A percentile compares a stretch with the other conserved stretches of the same genome.
Evolutionary conservation across 352 stramenopile species (phyloP).

Genomic region (Pythium sukuiense): DNA sequence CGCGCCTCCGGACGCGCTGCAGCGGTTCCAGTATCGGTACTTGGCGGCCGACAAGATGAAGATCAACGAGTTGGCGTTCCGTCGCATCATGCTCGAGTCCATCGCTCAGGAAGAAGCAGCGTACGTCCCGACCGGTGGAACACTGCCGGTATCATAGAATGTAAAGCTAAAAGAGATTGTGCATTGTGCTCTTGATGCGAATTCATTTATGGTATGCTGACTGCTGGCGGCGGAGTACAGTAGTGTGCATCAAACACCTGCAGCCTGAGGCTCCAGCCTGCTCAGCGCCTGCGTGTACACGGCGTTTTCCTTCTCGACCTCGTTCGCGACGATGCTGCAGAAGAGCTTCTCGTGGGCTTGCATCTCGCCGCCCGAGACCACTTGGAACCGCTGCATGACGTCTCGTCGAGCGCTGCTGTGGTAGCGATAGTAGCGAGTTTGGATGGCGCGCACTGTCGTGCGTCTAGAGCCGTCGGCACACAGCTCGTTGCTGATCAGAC

Average conservation of each 20-base stretch:
- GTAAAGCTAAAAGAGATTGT: no score
- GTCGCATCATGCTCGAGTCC: background rate
- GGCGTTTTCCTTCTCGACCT: slow-evolving; percentile 15
- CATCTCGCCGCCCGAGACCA: background rate
- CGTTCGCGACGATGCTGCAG: slow-evolving; percentile 3
- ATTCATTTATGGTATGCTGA: background rate
- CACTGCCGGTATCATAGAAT: background rate
- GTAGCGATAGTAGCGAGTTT: slow-evolving; percentile 27
- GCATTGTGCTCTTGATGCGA: background rate
- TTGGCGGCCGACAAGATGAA: background rate
- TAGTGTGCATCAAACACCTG: background rate
- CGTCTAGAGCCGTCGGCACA: slow-evolving; percentile 5
- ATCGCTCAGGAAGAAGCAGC: background rate
- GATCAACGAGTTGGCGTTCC: slow-evolving; percentile 5
- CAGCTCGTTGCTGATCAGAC: background rate
- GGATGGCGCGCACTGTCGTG: slow-evolving; percentile 33
- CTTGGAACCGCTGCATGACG: background rate
- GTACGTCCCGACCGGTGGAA: background rate
- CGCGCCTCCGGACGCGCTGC: background rate
- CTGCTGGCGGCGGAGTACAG: no score
- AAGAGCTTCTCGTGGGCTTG: slow-evolving; percentile 20
- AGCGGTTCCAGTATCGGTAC: slow-evolving; percentile 1
- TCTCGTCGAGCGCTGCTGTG: background rate
- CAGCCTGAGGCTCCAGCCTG: background rate
- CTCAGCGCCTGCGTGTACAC: background rate